These are phyloP conservation scores for Glaciozyma martinii DNA, from an alignment of 768 basidiomycete genomes.

Conservation along the genomic window DNA sequence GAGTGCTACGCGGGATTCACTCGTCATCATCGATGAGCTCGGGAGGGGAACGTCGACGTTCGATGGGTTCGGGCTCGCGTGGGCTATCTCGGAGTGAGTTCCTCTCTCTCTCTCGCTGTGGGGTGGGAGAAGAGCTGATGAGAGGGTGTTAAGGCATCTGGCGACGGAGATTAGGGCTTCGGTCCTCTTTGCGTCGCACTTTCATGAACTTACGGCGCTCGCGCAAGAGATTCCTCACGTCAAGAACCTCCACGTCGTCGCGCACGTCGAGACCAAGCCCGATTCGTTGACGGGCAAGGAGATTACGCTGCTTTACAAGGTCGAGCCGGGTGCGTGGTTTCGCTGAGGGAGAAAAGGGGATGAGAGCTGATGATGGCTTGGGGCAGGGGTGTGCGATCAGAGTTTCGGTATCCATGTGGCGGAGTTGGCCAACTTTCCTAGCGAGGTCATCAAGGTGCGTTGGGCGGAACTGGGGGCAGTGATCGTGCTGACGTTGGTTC, in stretches of 20 bases:
- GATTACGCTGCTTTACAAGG: slow-evolving; percentile 69
- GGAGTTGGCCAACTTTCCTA: slow-evolving; percentile 92
- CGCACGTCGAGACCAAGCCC: slow-evolving; percentile 61
- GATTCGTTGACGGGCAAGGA: slow-evolving; percentile 48
- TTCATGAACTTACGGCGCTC: slow-evolving; percentile 89
- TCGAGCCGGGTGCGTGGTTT: slow-evolving; percentile 55
- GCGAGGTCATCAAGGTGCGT: slow-evolving; percentile 74
- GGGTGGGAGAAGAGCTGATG: background rate
- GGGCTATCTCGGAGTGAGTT: slow-evolving; percentile 93
- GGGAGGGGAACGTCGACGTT: slow-evolving; percentile 79
- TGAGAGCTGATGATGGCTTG: background rate
- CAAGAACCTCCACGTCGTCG: slow-evolving; percentile 90
- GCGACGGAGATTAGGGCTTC: slow-evolving; percentile 86
- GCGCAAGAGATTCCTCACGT: slow-evolving; percentile 79
- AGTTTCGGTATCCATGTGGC: slow-evolving; percentile 99
- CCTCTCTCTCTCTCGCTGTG: background rate
- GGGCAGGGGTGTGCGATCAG: slow-evolving; percentile 78
- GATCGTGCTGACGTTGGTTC: background rate
- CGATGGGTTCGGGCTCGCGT: slow-evolving; percentile 94
- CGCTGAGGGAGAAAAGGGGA: background rate
- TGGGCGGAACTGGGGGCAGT: background rate
- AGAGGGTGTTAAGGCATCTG: slow-evolving; percentile 69
- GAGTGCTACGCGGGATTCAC: slow-evolving; percentile 80
- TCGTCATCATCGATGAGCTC: slow-evolving; percentile 96
- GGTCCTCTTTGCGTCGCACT: slow-evolving; percentile 79